A percentile compares a stretch with the other conserved stretches of the same genome.
Evolutionary conservation across 768 basidiomycete species (phyloP).

Genomic region (Suillus occidentalis): DNA sequence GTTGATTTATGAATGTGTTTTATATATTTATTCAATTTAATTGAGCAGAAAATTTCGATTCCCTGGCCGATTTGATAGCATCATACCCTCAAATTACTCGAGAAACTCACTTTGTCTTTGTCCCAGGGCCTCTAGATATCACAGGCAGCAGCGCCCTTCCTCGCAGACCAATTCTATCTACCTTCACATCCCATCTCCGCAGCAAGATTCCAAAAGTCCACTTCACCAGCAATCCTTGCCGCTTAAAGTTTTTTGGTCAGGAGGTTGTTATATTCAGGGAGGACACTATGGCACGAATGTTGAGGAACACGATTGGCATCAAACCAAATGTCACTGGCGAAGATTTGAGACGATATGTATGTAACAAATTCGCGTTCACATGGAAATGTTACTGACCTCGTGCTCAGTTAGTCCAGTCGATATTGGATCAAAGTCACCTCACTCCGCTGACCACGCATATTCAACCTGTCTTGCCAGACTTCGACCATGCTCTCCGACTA

Average conservation of each 20-base stretch:
- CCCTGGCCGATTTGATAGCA: constrained; percentile 80
- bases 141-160: constrained; percentile 81
- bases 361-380: constrained; percentile 27
- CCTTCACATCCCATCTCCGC: constrained; percentile 68
- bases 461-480: constrained; percentile 86
- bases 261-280: constrained; percentile 94
- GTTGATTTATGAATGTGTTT: background rate
- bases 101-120: constrained; percentile 86
- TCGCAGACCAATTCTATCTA: constrained; percentile 74
- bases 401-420: constrained; percentile 86
- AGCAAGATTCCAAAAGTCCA: constrained; percentile 75
- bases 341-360: constrained; percentile 85
- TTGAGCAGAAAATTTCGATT: constrained; percentile 81
- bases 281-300: constrained; percentile 90
- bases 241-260: constrained; percentile 92
- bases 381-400: constrained; percentile 1
- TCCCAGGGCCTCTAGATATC: constrained; percentile 93
- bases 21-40: constrained; percentile 6
- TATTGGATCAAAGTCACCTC: constrained; percentile 95
- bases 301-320: constrained; percentile 87
- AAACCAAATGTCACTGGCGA: constrained; percentile 78
- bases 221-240: constrained; percentile 89
- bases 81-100: constrained; percentile 77
- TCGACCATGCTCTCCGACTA: constrained; percentile 87
- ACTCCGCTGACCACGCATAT: constrained; percentile 81